phyloP scores from a whole-genome alignment of 805 yeast genomes.

The Barnettozyma wickerhamii region DNA sequence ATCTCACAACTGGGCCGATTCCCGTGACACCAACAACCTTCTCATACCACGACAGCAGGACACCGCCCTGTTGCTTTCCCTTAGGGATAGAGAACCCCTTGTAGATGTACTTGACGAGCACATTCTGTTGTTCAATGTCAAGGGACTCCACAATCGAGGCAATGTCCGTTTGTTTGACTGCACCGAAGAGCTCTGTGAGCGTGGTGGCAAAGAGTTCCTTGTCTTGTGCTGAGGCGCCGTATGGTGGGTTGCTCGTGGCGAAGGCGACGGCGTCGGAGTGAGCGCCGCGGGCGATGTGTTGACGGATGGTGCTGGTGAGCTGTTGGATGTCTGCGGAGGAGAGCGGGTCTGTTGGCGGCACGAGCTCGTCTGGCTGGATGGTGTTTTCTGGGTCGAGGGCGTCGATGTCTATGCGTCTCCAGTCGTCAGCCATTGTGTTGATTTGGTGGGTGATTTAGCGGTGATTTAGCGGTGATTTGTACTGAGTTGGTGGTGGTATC shows the following conservation, averaged over 20 bases:
- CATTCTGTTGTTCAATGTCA: slow-evolving; percentile 63
- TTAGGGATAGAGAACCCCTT: slow-evolving; percentile 75
- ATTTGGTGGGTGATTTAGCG: neutral
- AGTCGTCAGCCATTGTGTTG: slow-evolving; percentile 49
- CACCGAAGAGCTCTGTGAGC: slow-evolving; percentile 69
- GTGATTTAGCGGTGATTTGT: neutral
- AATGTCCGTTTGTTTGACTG: slow-evolving; percentile 66
- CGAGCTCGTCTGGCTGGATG: slow-evolving; percentile 57
- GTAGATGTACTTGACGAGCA: slow-evolving; percentile 78
- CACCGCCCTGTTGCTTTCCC: slow-evolving; percentile 84
- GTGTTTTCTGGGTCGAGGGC: slow-evolving; percentile 78
- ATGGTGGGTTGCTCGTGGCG: slow-evolving; percentile 74
- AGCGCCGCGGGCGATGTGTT: slow-evolving; percentile 66
- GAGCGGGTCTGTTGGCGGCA: slow-evolving; percentile 41
- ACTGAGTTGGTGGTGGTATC: neutral
- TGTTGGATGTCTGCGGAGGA: slow-evolving; percentile 50
- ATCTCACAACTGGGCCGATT: slow-evolving; percentile 83
- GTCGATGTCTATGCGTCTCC: slow-evolving; percentile 96
- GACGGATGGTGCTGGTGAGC: slow-evolving; percentile 54
- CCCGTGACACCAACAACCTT: slow-evolving; percentile 82
- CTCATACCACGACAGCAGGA: slow-evolving; percentile 87
- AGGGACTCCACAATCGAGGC: slow-evolving; percentile 55
- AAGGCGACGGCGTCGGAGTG: slow-evolving; percentile 59
- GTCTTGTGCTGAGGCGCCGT: slow-evolving; percentile 60
- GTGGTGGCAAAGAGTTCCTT: slow-evolving; percentile 47